Evolutionary conservation across 495 filamentous ascomycete genomes (phyloP).

Genomic region (Daldinia decipiens): DNA sequence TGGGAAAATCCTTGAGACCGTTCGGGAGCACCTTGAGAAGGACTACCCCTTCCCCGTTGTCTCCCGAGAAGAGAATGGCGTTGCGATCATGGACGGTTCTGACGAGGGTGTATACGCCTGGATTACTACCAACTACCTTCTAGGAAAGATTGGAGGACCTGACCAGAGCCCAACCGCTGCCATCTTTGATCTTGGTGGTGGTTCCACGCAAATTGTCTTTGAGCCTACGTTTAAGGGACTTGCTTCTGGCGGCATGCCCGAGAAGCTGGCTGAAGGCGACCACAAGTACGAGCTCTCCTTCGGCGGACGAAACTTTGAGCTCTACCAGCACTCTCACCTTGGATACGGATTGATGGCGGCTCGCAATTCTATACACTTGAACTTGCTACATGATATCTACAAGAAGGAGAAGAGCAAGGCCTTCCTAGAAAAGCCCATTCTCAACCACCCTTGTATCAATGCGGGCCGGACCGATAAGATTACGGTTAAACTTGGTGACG

Average conservation of each 20-base stretch:
- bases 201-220: conserved; percentile 98
- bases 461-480: conserved; percentile 77
- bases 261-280: conserved; percentile 85
- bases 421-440: conserved; percentile 72
- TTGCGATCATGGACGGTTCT: conserved; percentile 94
- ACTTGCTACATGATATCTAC: conserved; percentile 69
- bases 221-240: conserved; percentile 87
- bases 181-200: conserved; percentile 92
- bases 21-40: conserved; percentile 84
- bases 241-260: conserved; percentile 82
- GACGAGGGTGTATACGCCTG: conserved; percentile 98
- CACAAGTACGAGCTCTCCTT: conserved; percentile 96
- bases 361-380: conserved; percentile 81
- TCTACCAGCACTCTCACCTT: conserved; percentile 99
- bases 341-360: conserved; percentile 97
- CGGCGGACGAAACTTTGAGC: conserved; percentile 86
- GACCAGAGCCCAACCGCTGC: conserved; percentile 91
- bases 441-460: conserved; percentile 86
- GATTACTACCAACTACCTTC: conserved; percentile 98
- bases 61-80: conserved; percentile 80
- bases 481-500: conserved; percentile 70
- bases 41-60: conserved; percentile 94
- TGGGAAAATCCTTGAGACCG: conserved; percentile 83
- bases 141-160: conserved; percentile 94
- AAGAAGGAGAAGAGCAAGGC: conserved; percentile 58